Evolutionary conservation across 176 grass and related monocot genomes (phyloP).

Genomic region (Aegilops speltoides): DNA sequence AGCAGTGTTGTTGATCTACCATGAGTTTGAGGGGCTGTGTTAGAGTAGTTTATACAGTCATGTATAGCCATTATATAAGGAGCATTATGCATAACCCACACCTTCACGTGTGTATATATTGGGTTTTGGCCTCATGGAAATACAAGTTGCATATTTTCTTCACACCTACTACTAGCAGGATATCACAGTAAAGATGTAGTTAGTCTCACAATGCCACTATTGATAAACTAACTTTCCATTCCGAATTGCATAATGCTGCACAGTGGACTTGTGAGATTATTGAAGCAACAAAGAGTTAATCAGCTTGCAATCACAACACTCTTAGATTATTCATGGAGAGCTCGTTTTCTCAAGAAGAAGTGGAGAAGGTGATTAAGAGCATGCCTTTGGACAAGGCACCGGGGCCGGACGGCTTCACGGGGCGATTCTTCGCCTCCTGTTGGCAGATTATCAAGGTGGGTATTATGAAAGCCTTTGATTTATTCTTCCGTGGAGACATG

Average conservation of each 20-base stretch:
- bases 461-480: too few relatives aligned
- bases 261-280: not conserved
- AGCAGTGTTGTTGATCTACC: not conserved
- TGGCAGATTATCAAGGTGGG: too few relatives aligned
- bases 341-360: too few relatives aligned
- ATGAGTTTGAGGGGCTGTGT: not conserved
- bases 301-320: not conserved
- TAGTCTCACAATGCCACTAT: not conserved
- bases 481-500: too few relatives aligned
- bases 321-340: not conserved
- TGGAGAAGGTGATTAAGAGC: too few relatives aligned
- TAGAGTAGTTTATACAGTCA: not conserved
- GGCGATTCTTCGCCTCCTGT: too few relatives aligned
- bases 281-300: not conserved
- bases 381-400: too few relatives aligned
- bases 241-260: not conserved
- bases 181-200: not conserved
- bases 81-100: not conserved
- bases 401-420: too few relatives aligned
- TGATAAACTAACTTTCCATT: not conserved
- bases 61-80: not conserved
- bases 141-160: too few relatives aligned
- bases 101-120: not conserved
- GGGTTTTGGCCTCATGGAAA: too few relatives aligned
- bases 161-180: too few relatives aligned